Conservation (phyloP, 306 rosid species). For the Vigna angularis region DNA sequence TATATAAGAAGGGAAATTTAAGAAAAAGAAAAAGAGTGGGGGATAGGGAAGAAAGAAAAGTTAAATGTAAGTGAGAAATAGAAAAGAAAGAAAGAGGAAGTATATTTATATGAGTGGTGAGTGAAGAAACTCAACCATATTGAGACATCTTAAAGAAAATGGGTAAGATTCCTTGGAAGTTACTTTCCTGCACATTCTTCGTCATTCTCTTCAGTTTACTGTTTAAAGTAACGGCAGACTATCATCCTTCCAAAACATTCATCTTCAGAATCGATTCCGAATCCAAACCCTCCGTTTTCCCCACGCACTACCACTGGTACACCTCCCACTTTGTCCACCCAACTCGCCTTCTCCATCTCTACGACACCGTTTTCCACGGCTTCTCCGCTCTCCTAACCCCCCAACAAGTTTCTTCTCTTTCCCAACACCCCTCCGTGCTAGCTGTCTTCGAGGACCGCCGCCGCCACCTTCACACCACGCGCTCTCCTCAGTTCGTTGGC, state of each 20-base stretch:
- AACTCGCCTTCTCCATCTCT: neutral
- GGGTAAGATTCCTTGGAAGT: neutral
- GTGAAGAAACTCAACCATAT: too few species aligned
- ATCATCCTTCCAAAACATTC: neutral
- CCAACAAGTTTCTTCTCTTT: neutral
- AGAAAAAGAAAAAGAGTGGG: too few species aligned
- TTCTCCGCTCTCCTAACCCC: neutral
- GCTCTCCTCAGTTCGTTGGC: slow-evolving; percentile 15
- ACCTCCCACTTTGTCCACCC: neutral
- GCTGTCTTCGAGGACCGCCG: slow-evolving; percentile 6
- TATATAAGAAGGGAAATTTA: too few species aligned
- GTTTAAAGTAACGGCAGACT: neutral
- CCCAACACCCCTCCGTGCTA: neutral
- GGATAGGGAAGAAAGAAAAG: neutral
- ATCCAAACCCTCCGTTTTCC: neutral
- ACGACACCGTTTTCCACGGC: slow-evolving; percentile 19
- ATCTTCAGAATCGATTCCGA: neutral
- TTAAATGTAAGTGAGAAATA: neutral
- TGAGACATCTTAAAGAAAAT: neutral
- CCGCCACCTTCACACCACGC: neutral
- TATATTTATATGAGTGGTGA: neutral
- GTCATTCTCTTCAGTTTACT: neutral
- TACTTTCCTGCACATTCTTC: neutral
- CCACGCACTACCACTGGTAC: slow-evolving; percentile 17
- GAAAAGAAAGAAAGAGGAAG: neutral